Base-by-base conservation (phyloP, 257 asterid species). In the Knoxia roxburghii region DNA sequence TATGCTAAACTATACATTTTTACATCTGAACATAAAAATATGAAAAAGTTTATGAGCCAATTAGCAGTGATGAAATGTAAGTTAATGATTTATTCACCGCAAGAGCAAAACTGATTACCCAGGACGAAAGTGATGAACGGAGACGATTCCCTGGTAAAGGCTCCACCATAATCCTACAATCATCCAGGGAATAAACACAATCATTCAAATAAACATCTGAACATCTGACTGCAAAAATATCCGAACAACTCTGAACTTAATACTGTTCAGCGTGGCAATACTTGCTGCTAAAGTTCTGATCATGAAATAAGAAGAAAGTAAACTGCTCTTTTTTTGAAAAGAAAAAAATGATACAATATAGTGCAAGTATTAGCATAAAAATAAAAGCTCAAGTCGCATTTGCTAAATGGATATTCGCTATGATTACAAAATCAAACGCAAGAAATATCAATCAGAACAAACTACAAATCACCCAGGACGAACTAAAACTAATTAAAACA, bases 51-150 rank as follows among this genome's bases (percentile, higher is more conserved):
- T n/a, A n/a, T n/a, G n/a, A n/a, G n/a, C n/a, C n/a, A n/a, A n/a
- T n/a, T n/a, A n/a, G n/a, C n/a, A n/a, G n/a, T n/a, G n/a, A n/a
- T n/a, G n/a, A n/a, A n/a, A n/a, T n/a, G n/a, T n/a, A n/a, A n/a
- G n/a, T n/a, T n/a, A 59, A 35, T 3, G 20, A 33, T 24, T 50
- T 8, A 68, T 21, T 45, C 58, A 70, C 18, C 26, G 48, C 53
- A 57, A 60, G 75, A 7, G 73, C 55, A 43, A 76, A 56, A 65
- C 27, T 53, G 48, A 53, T 83, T 90, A 93, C 98, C 97, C 80
- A 93, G 74, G 73, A 93, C 94, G 80, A 90, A 93, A 60, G 97
- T 68, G 58, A 89, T 73, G 72, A 83, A 88, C 4, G 95, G 95
- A 50, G n/a, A 64, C 58, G 67, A 68, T 73, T 77, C 82, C 68